Evolutionary conservation across 192 early-diverging fungal species (phyloP).

Genomic region (Coemansia sp.): DNA sequence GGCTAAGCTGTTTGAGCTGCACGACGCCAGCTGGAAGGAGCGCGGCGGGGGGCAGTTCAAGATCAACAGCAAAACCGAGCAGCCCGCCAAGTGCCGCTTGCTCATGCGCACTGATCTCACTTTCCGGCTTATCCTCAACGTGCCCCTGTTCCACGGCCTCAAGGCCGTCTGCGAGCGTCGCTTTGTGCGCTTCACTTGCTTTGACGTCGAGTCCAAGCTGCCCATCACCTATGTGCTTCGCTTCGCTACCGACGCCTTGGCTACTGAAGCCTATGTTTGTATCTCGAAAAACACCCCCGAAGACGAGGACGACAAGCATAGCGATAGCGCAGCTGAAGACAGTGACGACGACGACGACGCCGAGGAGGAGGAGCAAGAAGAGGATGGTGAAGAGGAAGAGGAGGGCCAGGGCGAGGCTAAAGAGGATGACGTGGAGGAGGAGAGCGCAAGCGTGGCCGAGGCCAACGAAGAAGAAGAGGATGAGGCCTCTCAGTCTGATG

Average conservation of each 20-base stretch:
- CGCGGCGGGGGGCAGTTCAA: constrained; percentile 54
- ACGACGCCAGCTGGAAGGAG: constrained; percentile 44
- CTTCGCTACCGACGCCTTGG: constrained; percentile 31
- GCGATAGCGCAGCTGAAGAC: not conserved
- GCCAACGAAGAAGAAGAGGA: not conserved
- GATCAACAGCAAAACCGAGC: constrained; percentile 37
- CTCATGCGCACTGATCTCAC: constrained; percentile 56
- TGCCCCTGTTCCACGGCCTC: constrained; percentile 41
- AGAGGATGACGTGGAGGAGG: not conserved
- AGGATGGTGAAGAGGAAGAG: not conserved
- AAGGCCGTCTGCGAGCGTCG: constrained; percentile 28
- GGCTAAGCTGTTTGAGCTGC: constrained; percentile 53
- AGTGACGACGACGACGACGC: not conserved
- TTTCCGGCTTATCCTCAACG: constrained; percentile 52
- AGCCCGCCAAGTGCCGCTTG: constrained; percentile 21
- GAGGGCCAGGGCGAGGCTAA: constrained; percentile 2
- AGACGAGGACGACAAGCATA: not conserved
- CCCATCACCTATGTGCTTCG: constrained; percentile 35
- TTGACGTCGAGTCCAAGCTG: constrained; percentile 26
- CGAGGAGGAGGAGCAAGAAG: not conserved
- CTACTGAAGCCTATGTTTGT: constrained; percentile 15
- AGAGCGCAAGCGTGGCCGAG: not conserved
- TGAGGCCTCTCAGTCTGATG: not conserved
- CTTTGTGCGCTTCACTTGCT: constrained; percentile 43
- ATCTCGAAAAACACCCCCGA: constrained; percentile 18